Base-by-base conservation (phyloP, 495 filamentous ascomycete species). In the Penicillium silybi region DNA sequence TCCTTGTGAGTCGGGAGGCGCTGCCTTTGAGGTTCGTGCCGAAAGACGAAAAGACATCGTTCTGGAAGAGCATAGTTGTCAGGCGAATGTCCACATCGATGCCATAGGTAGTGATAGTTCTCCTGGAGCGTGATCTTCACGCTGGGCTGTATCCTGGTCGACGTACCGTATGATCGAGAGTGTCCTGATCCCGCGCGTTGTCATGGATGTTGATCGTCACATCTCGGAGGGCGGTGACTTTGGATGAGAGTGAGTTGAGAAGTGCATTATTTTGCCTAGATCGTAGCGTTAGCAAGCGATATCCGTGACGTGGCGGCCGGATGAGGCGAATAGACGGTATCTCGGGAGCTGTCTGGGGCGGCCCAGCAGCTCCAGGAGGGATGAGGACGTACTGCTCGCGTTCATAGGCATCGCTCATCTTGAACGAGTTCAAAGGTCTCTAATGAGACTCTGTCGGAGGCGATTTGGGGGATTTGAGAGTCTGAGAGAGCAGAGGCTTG, bases 121-220 rank as follows among this genome's bases (percentile, higher is more conserved):
- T 10, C 6, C 16, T 39, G 15, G 1, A 16, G 37, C 4, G 7
- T n/a, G 18, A 6, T 16, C 37, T 39, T n/a, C 37, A 17, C n/a
- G 10, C 32, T 10, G 13, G 18, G 37, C 10, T 3, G 5, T 16
- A 5, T 5, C 13, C 1, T 7, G 37, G 6, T 9, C 8, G 42
- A 72, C 82, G 16, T 81, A 95, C 90, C 39, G 88, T 89, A 59
- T 82, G 80, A 67, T 97, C 90, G 51, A 98, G 88, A 23, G 93
- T 79, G 46, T 86, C 82, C 62, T 96, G 92, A 61, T 86, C 82
- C 35, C 89, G 80, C 35, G 93, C 93, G 64, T 91, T 88, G 72
- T 97, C 91, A 74, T 97, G 95, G 66, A 98, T 98, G 73, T 97
- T 89, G 40, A 97, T 84, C n/a, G 93, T 98, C n/a, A 98, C 90